These are phyloP conservation scores for Candida odintsovae DNA, from an alignment of 805 yeast species.

Conservation along the genomic window DNA sequence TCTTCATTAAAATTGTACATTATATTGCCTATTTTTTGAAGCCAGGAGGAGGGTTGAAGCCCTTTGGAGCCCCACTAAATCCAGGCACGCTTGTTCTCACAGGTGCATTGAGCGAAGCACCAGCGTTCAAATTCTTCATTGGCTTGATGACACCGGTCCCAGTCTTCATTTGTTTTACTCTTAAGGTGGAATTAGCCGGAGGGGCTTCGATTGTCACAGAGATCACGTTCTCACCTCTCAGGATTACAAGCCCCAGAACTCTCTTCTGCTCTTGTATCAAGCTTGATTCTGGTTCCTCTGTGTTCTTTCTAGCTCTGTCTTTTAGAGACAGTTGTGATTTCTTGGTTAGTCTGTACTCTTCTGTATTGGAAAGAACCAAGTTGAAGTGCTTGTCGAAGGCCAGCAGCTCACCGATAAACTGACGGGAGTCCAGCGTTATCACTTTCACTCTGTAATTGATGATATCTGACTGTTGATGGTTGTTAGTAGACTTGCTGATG, in stretches of 20 bases:
- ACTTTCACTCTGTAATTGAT: slow-evolving; percentile 70
- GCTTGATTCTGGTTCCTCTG: slow-evolving; percentile 28
- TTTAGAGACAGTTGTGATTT: slow-evolving; percentile 37
- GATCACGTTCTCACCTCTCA: slow-evolving; percentile 85
- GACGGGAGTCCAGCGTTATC: slow-evolving; percentile 70
- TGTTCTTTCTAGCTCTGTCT: slow-evolving; percentile 30
- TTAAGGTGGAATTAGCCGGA: slow-evolving; percentile 22
- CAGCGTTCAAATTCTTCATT: slow-evolving; percentile 8
- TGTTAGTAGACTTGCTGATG: slow-evolving; percentile 1
- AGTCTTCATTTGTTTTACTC: slow-evolving; percentile 21
- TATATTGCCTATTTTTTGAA: slow-evolving; percentile 24
- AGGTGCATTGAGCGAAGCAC: slow-evolving; percentile 18
- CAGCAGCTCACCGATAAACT: slow-evolving; percentile 70
- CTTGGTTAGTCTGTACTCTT: slow-evolving; percentile 73
- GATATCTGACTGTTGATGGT: slow-evolving; percentile 42
- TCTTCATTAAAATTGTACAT: neutral
- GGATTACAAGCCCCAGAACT: slow-evolving; percentile 69
- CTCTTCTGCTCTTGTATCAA: slow-evolving; percentile 60
- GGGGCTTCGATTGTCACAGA: slow-evolving; percentile 34
- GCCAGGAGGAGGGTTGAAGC: slow-evolving; percentile 45
- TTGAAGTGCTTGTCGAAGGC: slow-evolving; percentile 92
- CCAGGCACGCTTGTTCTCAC: slow-evolving; percentile 26
- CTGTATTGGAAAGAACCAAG: slow-evolving; percentile 75
- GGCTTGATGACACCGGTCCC: slow-evolving; percentile 29
- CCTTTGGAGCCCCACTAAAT: slow-evolving; percentile 30